Evolutionary conservation across 345 rosid genomes (phyloP).

Genomic region (Psidium friedrichsthalianum): DNA sequence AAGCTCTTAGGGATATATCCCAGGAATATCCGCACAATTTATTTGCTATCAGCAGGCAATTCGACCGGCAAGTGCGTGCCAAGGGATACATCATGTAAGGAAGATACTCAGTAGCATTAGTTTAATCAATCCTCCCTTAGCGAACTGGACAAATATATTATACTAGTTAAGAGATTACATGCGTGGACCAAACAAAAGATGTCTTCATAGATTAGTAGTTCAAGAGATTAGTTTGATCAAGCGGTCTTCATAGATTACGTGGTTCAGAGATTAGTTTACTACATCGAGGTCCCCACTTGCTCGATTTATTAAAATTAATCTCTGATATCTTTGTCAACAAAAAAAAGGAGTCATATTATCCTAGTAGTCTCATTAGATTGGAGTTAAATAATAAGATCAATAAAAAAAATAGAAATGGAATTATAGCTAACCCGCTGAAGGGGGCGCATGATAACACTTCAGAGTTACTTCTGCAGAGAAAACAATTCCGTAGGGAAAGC

Average conservation of each 20-base stretch:
- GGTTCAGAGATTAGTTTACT: not conserved
- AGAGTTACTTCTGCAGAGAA: too few species aligned
- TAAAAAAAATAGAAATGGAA: not conserved
- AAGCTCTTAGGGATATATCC: not conserved
- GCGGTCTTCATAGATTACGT: too few species aligned
- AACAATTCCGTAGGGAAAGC: too few species aligned
- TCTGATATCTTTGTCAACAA: too few species aligned
- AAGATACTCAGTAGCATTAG: not conserved
- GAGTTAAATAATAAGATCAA: not conserved
- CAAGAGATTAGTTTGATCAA: too few species aligned
- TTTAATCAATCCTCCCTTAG: not conserved
- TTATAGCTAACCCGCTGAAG: not conserved
- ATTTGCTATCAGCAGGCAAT: too few species aligned
- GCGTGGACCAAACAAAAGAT: not conserved
- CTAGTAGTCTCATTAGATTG: fast-evolving
- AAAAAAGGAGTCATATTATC: not conserved
- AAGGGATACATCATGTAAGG: not conserved
- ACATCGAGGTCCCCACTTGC: too few species aligned
- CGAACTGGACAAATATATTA: not conserved
- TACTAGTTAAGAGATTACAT: not conserved
- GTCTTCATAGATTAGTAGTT: too few species aligned
- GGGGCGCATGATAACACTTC: too few species aligned
- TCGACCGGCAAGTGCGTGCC: too few species aligned
- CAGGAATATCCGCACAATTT: too few species aligned
- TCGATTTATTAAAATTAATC: too few species aligned